Conservation (phyloP, 768 basidiomycete genomes). For the Tubosaeta sp. region DNA sequence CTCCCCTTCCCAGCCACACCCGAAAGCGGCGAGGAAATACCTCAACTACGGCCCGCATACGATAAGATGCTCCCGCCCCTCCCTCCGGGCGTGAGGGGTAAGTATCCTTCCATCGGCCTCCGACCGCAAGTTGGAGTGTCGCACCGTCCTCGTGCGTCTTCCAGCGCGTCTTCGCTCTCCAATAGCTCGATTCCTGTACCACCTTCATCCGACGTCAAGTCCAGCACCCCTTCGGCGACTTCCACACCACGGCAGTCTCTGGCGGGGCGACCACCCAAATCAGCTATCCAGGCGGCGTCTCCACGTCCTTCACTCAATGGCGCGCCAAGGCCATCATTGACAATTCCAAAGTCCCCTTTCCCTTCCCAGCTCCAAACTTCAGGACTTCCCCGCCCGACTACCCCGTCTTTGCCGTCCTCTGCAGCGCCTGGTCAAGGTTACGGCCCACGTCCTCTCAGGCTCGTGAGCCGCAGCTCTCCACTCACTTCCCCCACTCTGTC, state of each 20-base stretch:
- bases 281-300: constrained; percentile 4
- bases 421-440: constrained; percentile 11
- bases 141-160: constrained; percentile 34
- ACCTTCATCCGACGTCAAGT: constrained; percentile 4
- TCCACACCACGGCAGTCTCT: constrained; percentile 12
- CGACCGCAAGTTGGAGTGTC: constrained; percentile 5
- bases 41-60: constrained; percentile 3
- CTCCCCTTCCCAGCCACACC: constrained; percentile 28
- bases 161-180: constrained; percentile 26
- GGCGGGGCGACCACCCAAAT: constrained; percentile 6
- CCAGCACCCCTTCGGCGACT: constrained; percentile 8
- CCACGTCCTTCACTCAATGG: constrained; percentile 18
- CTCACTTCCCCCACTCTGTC: constrained; percentile 2
- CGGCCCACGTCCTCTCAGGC: constrained; percentile 24
- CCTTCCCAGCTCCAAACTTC: constrained; percentile 11
- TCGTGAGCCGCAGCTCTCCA: constrained; percentile 19
- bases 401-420: constrained; percentile 10
- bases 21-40: constrained; percentile 19
- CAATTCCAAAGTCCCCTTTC: constrained; percentile 24
- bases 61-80: constrained; percentile 33
- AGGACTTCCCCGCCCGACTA: constrained; percentile 18
- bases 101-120: constrained; percentile 20
- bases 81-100: constrained; percentile 13
- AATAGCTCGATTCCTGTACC: constrained; percentile 14
- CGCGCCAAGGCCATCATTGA: constrained; percentile 23